Evolutionary conservation across 805 yeast genomes (phyloP).

Genomic region (Kuraishia capsulata): DNA sequence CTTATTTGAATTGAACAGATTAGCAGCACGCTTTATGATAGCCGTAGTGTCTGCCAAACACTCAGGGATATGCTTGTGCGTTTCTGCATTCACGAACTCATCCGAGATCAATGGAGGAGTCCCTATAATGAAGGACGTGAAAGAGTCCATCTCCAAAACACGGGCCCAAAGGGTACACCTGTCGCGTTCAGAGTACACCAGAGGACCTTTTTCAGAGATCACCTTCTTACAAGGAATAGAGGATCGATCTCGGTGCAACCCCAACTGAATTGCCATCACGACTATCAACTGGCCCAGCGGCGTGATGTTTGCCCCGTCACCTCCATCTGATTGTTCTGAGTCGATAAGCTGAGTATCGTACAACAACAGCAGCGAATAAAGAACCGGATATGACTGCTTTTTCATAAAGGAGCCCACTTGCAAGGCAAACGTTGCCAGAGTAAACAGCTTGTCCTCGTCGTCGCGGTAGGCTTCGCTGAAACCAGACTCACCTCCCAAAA

Average conservation of each 20-base stretch:
- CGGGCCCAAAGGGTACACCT: neutral
- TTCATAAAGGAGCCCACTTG: constrained; percentile 6
- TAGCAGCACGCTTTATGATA: no score
- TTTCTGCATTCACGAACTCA: no score
- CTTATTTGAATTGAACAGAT: no score
- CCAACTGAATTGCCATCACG: constrained; percentile 10
- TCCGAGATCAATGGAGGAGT: constrained; percentile 13
- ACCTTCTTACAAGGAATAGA: neutral
- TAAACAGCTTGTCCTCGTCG: constrained; percentile 4
- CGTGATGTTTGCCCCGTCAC: constrained; percentile 9
- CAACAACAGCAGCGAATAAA: constrained; percentile 8
- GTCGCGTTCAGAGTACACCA: neutral
- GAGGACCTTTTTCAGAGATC: neutral
- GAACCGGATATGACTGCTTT: constrained; percentile 9
- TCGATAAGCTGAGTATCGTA: constrained; percentile 5
- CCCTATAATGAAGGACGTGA: constrained; percentile 10
- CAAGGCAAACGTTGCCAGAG: constrained; percentile 4
- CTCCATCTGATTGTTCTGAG: constrained; percentile 8
- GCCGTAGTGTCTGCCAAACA: no score
- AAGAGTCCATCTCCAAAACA: constrained; percentile 8
- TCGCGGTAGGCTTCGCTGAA: neutral
- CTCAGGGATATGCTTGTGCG: no score
- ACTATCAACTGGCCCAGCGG: constrained; percentile 6
- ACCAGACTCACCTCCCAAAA: neutral
- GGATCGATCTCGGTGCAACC: constrained; percentile 11